These are phyloP conservation scores for Myotisia sp. DNA, from an alignment of 2,329 filamentous ascomycete genomes.

Conservation along the genomic window DNA sequence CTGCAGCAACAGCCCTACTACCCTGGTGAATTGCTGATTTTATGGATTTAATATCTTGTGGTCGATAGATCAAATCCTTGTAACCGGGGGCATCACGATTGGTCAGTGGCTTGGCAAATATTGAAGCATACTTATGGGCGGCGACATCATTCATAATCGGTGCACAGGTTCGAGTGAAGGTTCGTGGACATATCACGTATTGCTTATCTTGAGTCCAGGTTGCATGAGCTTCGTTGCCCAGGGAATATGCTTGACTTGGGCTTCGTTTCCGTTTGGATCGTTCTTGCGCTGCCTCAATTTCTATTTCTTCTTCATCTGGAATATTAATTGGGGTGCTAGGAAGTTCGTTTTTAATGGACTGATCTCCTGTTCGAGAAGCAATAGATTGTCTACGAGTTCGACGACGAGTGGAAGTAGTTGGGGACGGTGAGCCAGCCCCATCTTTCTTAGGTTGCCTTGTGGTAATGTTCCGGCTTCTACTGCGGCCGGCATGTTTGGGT, in stretches of 20 bases:
- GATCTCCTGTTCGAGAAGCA: conserved; percentile 20
- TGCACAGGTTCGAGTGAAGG: conserved; percentile 51
- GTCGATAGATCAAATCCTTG: conserved; percentile 55
- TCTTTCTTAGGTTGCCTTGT: conserved; percentile 6
- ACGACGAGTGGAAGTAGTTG: conserved; percentile 23
- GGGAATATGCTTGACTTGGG: conserved; percentile 1
- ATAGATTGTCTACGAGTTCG: conserved; percentile 26
- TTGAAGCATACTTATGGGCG: conserved; percentile 63
- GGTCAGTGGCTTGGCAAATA: conserved; percentile 62
- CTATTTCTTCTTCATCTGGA: conserved; percentile 18
- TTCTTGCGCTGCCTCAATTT: conserved; percentile 9
- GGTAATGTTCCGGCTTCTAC: conserved; percentile 13
- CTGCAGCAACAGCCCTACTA: conserved; percentile 30
- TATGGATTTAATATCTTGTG: conserved; percentile 65
- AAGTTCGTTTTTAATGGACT: conserved; percentile 21
- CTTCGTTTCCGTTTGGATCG: conserved; percentile 3
- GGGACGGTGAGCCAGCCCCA: conserved; percentile 10
- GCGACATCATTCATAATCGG: conserved; percentile 63
- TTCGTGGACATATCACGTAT: conserved; percentile 31
- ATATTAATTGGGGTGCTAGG: conserved; percentile 24
- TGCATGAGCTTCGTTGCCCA: conserved; percentile 8
- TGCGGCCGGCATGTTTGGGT: neutral
- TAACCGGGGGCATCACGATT: conserved; percentile 66
- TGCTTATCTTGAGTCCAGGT: conserved; percentile 20
- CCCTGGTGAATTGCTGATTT: conserved; percentile 50